Base-by-base conservation (phyloP, 2,329 filamentous ascomycete genomes). In the Dothistroma septosporum region DNA sequence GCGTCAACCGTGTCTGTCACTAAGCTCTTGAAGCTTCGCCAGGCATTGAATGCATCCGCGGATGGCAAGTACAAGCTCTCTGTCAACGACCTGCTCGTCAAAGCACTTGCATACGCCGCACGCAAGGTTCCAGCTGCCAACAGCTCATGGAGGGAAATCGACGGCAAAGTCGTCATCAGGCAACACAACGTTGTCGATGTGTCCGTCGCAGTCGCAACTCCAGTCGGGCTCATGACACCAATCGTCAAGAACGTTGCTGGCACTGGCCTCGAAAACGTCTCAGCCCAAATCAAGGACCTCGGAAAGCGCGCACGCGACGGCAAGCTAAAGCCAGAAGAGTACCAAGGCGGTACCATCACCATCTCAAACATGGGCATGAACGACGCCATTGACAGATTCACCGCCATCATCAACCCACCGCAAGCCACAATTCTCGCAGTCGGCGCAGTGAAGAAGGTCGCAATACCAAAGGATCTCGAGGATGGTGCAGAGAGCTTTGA, bases 331-430 rank as follows among this genome's bases (percentile, higher is more conserved):
- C 94, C 94, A 53, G 93, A 99, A 78, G 92, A 99, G 81, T 99
- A 96, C 87, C 93, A 97, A 84, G 94, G 94, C 59, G 94, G 94
- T 76, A 96, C 91, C 76, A 96, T 99, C 81, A 97, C 93, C 78
- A 97, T 99, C 80, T 96, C 91, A 81, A 99, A 99, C 87, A 96
- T 99, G 94, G 94, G 94, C 79, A 99, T 99, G 94, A 99, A 99
- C 85, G 75, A 87, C 53, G 93, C 94, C 55, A 88, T 99, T 65
- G 92, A 97, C 80, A 87, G 92, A 76, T 99, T 99, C 82, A 97
- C 94, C 56, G 94, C 94, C 69, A 90, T 99, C 74, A 96, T 99
- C 85, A 99, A 99, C 86, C 94, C 95, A 68, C 94, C 94, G 57
- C 95, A 99, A 82, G 90, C 94, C 58, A 89, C 87, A 74, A 99